These are phyloP conservation scores for Mycena alexandri DNA, from an alignment of 768 basidiomycete species.

Conservation along the genomic window DNA sequence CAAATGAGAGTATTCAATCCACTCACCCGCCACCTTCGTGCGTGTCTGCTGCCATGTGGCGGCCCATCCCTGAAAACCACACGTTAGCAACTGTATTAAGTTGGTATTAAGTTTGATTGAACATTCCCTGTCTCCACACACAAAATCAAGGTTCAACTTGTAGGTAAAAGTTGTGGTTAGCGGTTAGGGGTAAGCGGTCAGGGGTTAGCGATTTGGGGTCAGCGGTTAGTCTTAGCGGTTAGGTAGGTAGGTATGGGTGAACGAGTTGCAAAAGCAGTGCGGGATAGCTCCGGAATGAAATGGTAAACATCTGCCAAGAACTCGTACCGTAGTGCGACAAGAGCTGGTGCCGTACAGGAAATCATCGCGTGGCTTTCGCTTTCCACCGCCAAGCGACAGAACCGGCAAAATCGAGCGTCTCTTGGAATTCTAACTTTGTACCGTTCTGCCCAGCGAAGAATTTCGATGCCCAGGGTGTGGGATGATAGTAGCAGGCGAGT, in stretches of 20 bases:
- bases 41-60: constrained; percentile 6
- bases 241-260: constrained; percentile 9
- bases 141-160: constrained; percentile 10
- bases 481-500: constrained; percentile 3
- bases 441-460: background rate
- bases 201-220: background rate
- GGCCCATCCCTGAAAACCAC: background rate
- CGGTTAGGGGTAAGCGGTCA: background rate
- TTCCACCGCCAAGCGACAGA: no score
- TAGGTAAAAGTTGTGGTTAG: constrained; percentile 7
- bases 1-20: no score
- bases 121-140: constrained; percentile 1
- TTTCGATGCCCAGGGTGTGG: constrained; percentile 1
- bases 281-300: background rate
- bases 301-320: constrained; percentile 5
- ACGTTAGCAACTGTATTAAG: constrained; percentile 1
- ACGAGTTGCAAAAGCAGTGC: background rate
- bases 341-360: no score
- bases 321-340: background rate
- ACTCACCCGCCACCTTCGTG: constrained; percentile 7
- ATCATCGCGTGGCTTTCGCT: no score
- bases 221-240: background rate
- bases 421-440: no score
- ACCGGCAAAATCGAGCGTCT: no score
- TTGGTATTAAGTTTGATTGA: background rate